Evolutionary conservation across 306 rosid genomes (phyloP).

Genomic region (Arachis hypogaea): DNA sequence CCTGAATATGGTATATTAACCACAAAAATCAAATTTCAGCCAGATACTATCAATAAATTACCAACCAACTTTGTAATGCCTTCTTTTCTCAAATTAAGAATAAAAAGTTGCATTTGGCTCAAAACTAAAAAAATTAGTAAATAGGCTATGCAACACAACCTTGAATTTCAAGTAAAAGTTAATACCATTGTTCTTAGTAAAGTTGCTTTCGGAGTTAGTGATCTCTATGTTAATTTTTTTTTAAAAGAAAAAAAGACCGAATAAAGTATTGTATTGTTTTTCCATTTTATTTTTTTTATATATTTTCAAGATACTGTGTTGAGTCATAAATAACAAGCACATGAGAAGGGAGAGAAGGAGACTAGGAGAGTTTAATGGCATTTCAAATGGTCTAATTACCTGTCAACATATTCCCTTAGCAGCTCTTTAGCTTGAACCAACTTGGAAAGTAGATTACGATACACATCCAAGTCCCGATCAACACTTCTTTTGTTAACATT

Average conservation of each 20-base stretch:
- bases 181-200: not conserved
- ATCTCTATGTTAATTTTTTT: not conserved
- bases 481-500: conserved; percentile 82
- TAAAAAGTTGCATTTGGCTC: not conserved
- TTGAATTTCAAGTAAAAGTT: conserved; percentile 14
- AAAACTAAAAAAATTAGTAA: not conserved
- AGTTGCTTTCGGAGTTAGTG: not conserved
- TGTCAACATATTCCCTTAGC: conserved; percentile 87
- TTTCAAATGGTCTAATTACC: conserved; percentile 51
- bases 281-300: no score
- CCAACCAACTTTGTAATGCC: not conserved
- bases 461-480: conserved; percentile 96
- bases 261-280: no score
- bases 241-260: not conserved
- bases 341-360: not conserved
- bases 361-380: not conserved
- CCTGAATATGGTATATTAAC: not conserved
- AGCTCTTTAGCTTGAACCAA: conserved; percentile 97
- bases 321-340: conserved; percentile 11
- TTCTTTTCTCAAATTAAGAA: not conserved
- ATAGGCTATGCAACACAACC: not conserved
- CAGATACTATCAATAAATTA: not conserved
- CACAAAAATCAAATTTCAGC: not conserved
- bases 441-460: conserved; percentile 92
- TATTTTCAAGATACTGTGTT: not conserved